phyloP scores from a whole-genome alignment of 495 filamentous ascomycete genomes.

The Trichoderma reesei region DNA sequence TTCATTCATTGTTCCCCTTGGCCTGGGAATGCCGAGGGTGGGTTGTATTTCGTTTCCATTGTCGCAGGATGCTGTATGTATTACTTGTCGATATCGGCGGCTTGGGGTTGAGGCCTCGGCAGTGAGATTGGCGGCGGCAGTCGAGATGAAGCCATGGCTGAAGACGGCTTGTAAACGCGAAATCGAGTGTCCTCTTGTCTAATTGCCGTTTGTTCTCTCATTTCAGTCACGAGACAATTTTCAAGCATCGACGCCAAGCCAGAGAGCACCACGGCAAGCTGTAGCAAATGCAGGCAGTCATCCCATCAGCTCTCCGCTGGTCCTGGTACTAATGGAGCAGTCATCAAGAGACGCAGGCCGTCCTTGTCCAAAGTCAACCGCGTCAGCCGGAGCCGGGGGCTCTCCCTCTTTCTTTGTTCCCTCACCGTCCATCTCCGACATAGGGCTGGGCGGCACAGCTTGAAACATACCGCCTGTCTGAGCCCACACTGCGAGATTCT shows the following conservation, averaged over 20 bases:
- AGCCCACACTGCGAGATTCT: not conserved
- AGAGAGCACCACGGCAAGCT: too few species aligned
- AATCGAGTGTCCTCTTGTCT: not conserved
- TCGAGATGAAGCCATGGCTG: not conserved
- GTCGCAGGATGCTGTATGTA: not conserved
- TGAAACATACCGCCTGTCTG: constrained; percentile 3
- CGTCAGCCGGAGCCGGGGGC: not conserved
- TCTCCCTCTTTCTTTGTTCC: not conserved
- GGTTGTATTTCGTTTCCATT: too few species aligned
- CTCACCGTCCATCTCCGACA: not conserved
- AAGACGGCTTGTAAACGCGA: not conserved
- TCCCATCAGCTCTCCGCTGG: not conserved
- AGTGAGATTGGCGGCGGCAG: not conserved
- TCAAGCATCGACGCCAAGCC: too few species aligned
- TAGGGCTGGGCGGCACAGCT: not conserved
- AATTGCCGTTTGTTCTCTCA: too few species aligned
- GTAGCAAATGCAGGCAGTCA: too few species aligned
- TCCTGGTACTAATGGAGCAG: not conserved
- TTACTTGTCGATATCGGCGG: not conserved
- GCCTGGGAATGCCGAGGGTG: not conserved
- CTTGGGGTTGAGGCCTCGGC: not conserved
- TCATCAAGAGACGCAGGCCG: not conserved
- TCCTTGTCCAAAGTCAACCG: not conserved
- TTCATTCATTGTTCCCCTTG: not conserved
- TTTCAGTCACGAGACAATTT: too few species aligned